These are phyloP conservation scores for Pseudotulostoma volvatum DNA, from an alignment of 495 filamentous ascomycete genomes.

Conservation along the genomic window DNA sequence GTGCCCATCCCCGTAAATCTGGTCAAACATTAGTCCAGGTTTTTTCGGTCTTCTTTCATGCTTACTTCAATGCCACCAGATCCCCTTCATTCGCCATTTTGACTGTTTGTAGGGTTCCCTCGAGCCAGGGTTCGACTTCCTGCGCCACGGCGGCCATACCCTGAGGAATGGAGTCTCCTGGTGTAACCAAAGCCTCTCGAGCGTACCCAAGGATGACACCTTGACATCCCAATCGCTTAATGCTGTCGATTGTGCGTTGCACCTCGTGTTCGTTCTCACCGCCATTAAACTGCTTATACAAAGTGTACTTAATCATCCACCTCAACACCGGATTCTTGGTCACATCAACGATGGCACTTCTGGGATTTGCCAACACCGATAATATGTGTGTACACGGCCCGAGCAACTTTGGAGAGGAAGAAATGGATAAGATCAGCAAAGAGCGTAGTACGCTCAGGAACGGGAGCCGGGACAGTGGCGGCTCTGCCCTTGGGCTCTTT, in stretches of 20 bases:
- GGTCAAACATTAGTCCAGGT: too few species aligned
- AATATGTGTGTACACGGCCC: constrained; percentile 53
- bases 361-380: constrained; percentile 51
- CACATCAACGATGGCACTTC: constrained; percentile 32
- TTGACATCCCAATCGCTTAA: constrained; percentile 28
- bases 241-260: constrained; percentile 24
- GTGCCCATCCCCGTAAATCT: constrained; percentile 77
- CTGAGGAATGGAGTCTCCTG: constrained; percentile 16
- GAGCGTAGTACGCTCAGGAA: constrained; percentile 60
- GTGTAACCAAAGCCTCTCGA: constrained; percentile 27
- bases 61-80: constrained; percentile 73
- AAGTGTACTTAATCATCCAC: constrained; percentile 28
- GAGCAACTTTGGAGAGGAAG: constrained; percentile 59
- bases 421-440: constrained; percentile 60
- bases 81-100: constrained; percentile 56
- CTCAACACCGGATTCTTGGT: constrained; percentile 31
- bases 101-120: constrained; percentile 62
- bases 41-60: too few species aligned
- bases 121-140: constrained; percentile 57
- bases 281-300: constrained; percentile 37
- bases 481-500: constrained; percentile 2
- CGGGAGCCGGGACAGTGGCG: constrained; percentile 58
- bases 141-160: constrained; percentile 25
- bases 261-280: constrained; percentile 33
- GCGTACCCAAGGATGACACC: constrained; percentile 35